Evolutionary conservation across 2,329 filamentous ascomycete genomes (phyloP), one percentile per base, ranked within the genome.

Genomic region (Cladorrhinum sp.): DNA sequence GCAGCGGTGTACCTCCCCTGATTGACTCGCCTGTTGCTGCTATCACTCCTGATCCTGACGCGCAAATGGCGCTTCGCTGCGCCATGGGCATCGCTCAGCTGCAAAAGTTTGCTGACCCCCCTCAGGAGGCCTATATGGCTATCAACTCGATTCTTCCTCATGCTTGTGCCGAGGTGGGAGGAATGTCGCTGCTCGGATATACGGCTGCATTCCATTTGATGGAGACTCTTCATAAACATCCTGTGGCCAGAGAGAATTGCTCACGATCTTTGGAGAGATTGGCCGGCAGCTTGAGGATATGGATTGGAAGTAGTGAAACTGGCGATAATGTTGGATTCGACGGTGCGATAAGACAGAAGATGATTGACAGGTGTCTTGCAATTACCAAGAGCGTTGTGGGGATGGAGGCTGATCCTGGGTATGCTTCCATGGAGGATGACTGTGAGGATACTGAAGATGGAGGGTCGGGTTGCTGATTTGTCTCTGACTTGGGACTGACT

Each of bases 21-120:
- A 78, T 85, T 64, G 79, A 80, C 41, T 73, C 78, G 45, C 75
- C 78, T 36, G 70, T 68, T 50, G 63, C 75, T 59, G 74, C 76
- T 24, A 72, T 79, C 41, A 66, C 76, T 25, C 74, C 77, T 24
- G 76, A 81, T 41, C 76, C 76, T 3, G 84, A 88, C 65, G 77
- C 85, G 22, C 77, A 81, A 48, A 79, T 85, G 65, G 81, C 84
- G 2, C 75, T 88, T 6, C 77, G 81, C 38, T 87, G 84, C 67
- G 84, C 84, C 24, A 84, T 84, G 77, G 79, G 81, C 12, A 81
- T 87, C 52, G 83, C 85, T 7, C 81, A 87, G 65, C 76, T 88
- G 13, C 78, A 78, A 57, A 78, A 78, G 23, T 75, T 72, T 38
- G 69, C 79, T 50, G 70, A 68, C 0, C 75, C 76, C 2, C 78